Conservation (phyloP, 257 asterid species). For the Misopates orontium region DNA sequence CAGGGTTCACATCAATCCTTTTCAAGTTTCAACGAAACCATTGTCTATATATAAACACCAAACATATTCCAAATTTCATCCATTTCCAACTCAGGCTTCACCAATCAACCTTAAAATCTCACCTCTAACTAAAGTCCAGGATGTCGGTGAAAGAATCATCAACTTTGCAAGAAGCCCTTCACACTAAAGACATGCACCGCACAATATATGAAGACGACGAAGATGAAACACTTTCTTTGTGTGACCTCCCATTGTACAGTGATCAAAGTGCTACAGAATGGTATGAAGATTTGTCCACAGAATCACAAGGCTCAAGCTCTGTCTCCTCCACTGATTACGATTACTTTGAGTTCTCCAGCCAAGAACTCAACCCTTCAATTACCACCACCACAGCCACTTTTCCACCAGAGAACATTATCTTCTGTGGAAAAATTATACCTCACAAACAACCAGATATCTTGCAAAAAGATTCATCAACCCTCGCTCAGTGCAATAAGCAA, state of each 20-base stretch:
- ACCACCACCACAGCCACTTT: conserved; percentile 1
- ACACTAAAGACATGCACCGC: conserved; percentile 29
- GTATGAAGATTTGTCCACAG: conserved; percentile 36
- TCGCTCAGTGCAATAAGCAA: conserved; percentile 22
- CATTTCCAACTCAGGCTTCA: conserved; percentile 24
- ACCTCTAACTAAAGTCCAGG: background rate
- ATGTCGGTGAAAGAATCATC: conserved; percentile 33
- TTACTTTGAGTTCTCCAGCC: conserved; percentile 48
- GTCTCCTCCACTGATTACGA: conserved; percentile 39
- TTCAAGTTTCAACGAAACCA: conserved; percentile 29
- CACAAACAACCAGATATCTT: conserved; percentile 26
- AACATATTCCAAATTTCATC: conserved; percentile 1
- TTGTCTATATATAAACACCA: conserved; percentile 30
- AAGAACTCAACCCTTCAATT: conserved; percentile 26
- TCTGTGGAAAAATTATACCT: conserved; percentile 2
- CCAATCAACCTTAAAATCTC: background rate
- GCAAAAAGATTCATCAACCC: conserved; percentile 8
- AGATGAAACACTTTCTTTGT: conserved; percentile 70
- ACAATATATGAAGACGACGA: conserved; percentile 46
- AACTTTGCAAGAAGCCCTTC: conserved; percentile 20
- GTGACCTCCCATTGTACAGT: conserved; percentile 55
- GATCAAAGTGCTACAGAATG: conserved; percentile 29
- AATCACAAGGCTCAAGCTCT: conserved; percentile 53
- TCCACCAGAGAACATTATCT: conserved; percentile 43
- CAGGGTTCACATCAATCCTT: conserved; percentile 24